Evolutionary conservation across 73 alveolate species (phyloP).

Genomic region (Symbiodinium natans): DNA sequence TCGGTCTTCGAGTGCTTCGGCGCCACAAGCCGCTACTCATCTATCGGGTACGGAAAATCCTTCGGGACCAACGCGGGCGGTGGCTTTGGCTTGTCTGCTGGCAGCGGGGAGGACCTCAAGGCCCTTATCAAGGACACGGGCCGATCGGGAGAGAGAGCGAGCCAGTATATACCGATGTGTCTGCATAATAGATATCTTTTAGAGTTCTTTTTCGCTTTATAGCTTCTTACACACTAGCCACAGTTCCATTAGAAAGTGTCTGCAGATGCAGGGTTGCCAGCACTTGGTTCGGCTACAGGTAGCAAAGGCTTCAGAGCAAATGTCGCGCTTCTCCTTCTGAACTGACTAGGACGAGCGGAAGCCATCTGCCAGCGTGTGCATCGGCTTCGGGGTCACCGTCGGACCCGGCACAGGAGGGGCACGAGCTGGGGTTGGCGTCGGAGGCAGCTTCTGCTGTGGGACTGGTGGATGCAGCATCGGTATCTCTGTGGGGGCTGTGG

Average conservation of each 20-base stretch:
- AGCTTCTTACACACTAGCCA: too few relatives aligned
- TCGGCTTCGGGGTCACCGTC: constrained; percentile 5
- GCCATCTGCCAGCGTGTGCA: background rate
- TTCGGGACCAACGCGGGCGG: constrained; percentile 28
- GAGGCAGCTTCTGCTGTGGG: constrained; percentile 27
- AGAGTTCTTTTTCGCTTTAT: too few relatives aligned
- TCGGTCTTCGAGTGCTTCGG: constrained; percentile 9
- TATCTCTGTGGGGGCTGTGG: constrained; percentile 23
- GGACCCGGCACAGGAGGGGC: constrained; percentile 18
- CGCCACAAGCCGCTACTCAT: background rate
- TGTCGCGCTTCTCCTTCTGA: too few relatives aligned
- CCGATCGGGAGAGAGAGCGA: too few relatives aligned
- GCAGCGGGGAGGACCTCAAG: background rate
- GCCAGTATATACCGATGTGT: too few relatives aligned
- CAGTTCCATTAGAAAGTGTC: too few relatives aligned
- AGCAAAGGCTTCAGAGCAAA: too few relatives aligned
- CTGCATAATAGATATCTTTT: too few relatives aligned
- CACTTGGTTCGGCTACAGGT: too few relatives aligned
- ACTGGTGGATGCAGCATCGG: constrained; percentile 16
- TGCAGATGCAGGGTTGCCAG: too few relatives aligned
- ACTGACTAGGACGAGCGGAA: background rate
- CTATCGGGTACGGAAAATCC: constrained; percentile 5
- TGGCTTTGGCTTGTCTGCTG: background rate
- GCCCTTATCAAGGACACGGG: background rate
- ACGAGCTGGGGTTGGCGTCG: constrained; percentile 2